phyloP scores from a whole-genome alignment of 2,329 filamentous ascomycete species.

The Corinectria fuckeliana region DNA sequence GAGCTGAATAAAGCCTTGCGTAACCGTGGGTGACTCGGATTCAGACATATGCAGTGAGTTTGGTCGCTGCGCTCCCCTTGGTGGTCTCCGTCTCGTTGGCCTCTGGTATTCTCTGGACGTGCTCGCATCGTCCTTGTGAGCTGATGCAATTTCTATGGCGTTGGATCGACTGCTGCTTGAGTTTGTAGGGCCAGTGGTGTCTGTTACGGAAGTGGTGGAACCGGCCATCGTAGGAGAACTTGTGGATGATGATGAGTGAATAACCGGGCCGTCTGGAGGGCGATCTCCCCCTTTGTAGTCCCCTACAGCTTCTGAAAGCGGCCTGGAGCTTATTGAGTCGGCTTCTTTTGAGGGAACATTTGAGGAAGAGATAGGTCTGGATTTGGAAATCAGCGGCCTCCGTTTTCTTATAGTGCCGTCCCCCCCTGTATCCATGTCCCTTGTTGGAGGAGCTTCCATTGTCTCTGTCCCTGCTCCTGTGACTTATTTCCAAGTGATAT shows the following conservation, averaged over 20 bases:
- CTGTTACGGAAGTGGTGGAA: not conserved
- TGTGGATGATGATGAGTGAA: not conserved
- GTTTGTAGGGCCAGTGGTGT: not conserved
- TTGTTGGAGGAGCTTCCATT: not conserved
- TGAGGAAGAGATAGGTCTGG: constrained; percentile 4
- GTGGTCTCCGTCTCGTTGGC: not conserved
- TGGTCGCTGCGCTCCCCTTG: constrained; percentile 7
- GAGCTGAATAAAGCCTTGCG: constrained; percentile 42
- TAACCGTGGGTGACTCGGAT: constrained; percentile 58
- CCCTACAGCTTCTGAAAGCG: not conserved
- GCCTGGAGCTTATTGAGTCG: not conserved
- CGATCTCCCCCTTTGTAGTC: constrained; percentile 1
- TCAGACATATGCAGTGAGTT: constrained; percentile 10
- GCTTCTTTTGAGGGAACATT: not conserved
- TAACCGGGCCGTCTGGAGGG: not conserved
- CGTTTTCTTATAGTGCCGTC: not conserved
- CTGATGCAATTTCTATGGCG: not conserved
- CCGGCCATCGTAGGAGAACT: not conserved
- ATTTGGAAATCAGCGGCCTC: not conserved
- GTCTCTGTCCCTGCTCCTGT: not conserved
- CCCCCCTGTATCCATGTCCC: not conserved
- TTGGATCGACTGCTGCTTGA: not conserved
- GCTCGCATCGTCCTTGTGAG: not conserved
- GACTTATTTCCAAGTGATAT: not conserved
- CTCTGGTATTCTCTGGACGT: constrained; percentile 2